Percentiles rank a stretch among this genome's conserved stretches.
These are phyloP conservation scores for Trichomonas vaginalis DNA, from an alignment of 208 protist genomes.

Conservation along the genomic window DNA sequence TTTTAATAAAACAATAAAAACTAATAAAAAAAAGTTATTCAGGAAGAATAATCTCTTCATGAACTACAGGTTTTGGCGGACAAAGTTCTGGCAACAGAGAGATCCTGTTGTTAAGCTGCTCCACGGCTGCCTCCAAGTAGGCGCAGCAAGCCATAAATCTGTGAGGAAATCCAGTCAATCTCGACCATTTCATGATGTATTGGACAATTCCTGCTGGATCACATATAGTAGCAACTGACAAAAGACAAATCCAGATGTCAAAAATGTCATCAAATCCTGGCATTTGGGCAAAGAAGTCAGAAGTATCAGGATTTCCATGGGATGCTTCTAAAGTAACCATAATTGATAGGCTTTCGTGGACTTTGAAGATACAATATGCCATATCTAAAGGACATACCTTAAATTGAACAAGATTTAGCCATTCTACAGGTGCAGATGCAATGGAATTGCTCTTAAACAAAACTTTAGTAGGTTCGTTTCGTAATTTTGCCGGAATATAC, in stretches of 20 bases:
- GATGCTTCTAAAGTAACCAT: neutral
- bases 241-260: neutral
- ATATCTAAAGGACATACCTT: neutral
- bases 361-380: neutral
- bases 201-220: neutral
- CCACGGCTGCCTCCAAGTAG: neutral
- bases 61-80: no score
- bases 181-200: neutral
- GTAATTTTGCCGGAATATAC: neutral
- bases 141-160: neutral
- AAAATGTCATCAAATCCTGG: slow-evolving; percentile 15
- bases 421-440: neutral
- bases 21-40: no score
- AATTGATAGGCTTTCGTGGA: neutral
- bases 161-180: neutral
- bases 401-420: neutral
- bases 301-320: neutral
- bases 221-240: neutral
- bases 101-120: no score
- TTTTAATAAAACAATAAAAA: no score
- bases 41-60: no score
- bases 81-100: no score
- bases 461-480: no score
- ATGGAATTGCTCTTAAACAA: neutral
- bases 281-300: neutral